Evolutionary conservation across 805 yeast genomes (phyloP), one percentile per base, ranked within the genome.

Genomic region (Candida fluviatilis): DNA sequence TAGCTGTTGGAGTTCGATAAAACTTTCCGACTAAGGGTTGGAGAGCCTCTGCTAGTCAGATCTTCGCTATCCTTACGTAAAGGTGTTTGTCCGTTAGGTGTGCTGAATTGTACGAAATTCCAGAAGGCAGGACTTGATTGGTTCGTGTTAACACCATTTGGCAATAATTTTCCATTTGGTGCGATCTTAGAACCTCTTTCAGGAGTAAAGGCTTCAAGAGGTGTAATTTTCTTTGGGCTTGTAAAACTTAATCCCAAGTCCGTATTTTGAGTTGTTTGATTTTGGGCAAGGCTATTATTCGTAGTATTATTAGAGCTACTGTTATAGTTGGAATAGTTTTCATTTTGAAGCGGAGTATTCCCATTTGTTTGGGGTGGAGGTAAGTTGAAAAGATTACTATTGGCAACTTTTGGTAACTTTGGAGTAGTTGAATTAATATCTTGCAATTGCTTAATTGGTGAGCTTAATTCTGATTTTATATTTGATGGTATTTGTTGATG

Each of bases 51-150:
- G 18, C 62, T 58, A 37, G 54, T 61, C 55, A 60, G 58, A 34
- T 58, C 71, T 12, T 62, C 71, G 32, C 67, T 62, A 38, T 58
- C 52, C 38, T 67, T 64, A 19, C 71, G 40, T 27, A 61, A 46
- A 1, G 74, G 71, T 0, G 71, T 67, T 42, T 67, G 72, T 6
- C 68, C 71, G 38, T 65, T 65, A 3, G 72, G 73, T 4, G 73
- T 69, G 40, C 69, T 64, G 41, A 90, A 80, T 52, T 89, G 96
- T 53, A 90, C 87, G 63, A 86, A 81, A 55, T 84, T 86, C 97
- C 96, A 87, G 42, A 90, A 76, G 13, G 95, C 96, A 1, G 98
- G 98, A 1, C 95, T 86, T 21, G 83, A 76, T 64, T 61, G 76
- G 63, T 65, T 59, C 58, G 66, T 55, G 62, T 65, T 52, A 56